phyloP scores from a whole-genome alignment of 148 eudicot genomes.

The Rhododendron kiyosumense region DNA sequence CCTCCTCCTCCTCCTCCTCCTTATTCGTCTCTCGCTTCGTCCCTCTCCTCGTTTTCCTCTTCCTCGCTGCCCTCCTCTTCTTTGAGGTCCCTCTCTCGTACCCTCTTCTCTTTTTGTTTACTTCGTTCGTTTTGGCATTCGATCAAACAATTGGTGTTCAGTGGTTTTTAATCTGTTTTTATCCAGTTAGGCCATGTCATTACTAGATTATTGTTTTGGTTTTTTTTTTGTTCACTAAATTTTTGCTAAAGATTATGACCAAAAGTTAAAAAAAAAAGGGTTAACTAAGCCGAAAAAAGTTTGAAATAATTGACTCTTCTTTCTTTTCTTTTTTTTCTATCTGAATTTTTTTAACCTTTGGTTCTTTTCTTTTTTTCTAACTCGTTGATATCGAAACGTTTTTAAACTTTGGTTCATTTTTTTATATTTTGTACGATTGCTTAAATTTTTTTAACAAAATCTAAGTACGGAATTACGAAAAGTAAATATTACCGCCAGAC shows the following conservation, averaged over 20 bases:
- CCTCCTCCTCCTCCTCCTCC: constrained; percentile 27
- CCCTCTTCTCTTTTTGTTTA: background rate
- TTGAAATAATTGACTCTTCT: too few relatives aligned
- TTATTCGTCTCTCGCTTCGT: constrained; percentile 33
- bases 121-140: constrained; percentile 21
- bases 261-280: too few relatives aligned
- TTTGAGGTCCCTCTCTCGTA: constrained; percentile 38
- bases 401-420: too few relatives aligned
- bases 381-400: too few relatives aligned
- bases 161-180: too few relatives aligned
- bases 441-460: too few relatives aligned
- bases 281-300: background rate
- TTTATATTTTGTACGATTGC: background rate
- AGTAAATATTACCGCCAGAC: background rate
- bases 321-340: too few relatives aligned
- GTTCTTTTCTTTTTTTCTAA: too few relatives aligned
- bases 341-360: too few relatives aligned
- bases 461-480: background rate
- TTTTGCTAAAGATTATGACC: too few relatives aligned
- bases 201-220: background rate
- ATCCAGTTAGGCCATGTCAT: background rate
- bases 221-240: too few relatives aligned
- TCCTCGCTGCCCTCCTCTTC: constrained; percentile 37
- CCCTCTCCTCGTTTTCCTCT: constrained; percentile 34
- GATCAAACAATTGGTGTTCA: constrained; percentile 21